phyloP scores from a whole-genome alignment of 2,329 filamentous ascomycete genomes.

The Epichloe sibirici region DNA sequence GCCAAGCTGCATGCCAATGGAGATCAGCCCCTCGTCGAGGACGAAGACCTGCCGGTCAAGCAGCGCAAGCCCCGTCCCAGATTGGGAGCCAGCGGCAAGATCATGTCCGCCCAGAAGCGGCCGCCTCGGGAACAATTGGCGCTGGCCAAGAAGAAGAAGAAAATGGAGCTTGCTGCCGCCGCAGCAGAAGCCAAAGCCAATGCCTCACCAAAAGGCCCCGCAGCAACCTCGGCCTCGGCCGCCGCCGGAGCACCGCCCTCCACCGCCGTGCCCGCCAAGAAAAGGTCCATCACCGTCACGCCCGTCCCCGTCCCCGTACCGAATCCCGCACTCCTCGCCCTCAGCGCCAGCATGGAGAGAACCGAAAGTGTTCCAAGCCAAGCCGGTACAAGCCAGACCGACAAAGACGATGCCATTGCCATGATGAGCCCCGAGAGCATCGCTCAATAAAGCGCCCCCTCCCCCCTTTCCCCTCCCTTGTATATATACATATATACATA shows the following conservation, averaged over 20 bases:
- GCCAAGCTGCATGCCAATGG: constrained; percentile 76
- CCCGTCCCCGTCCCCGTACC: constrained; percentile 23
- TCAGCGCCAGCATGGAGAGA: constrained; percentile 43
- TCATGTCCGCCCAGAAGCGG: constrained; percentile 71
- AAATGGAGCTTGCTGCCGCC: constrained; percentile 45
- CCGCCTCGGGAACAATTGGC: constrained; percentile 73
- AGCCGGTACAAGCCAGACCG: constrained; percentile 49
- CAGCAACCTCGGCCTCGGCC: constrained; percentile 10
- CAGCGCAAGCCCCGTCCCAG: constrained; percentile 65
- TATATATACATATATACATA: background rate
- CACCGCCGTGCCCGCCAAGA: constrained; percentile 38
- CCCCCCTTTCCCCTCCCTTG: background rate
- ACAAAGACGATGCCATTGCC: constrained; percentile 55
- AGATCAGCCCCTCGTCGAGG: constrained; percentile 73
- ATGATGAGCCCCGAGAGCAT: constrained; percentile 83
- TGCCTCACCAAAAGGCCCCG: constrained; percentile 18
- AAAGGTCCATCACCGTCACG: constrained; percentile 30
- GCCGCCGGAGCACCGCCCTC: constrained; percentile 15
- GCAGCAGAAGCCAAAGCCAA: constrained; percentile 36
- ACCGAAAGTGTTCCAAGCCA: constrained; percentile 45
- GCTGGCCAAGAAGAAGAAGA: constrained; percentile 79
- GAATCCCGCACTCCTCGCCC: constrained; percentile 27
- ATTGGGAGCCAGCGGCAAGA: constrained; percentile 65
- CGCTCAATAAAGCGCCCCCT: constrained; percentile 24
- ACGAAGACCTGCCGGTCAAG: constrained; percentile 88